Evolutionary conservation across 495 filamentous ascomycete genomes (phyloP).

Genomic region (Penicillium macrosclerotiorum): DNA sequence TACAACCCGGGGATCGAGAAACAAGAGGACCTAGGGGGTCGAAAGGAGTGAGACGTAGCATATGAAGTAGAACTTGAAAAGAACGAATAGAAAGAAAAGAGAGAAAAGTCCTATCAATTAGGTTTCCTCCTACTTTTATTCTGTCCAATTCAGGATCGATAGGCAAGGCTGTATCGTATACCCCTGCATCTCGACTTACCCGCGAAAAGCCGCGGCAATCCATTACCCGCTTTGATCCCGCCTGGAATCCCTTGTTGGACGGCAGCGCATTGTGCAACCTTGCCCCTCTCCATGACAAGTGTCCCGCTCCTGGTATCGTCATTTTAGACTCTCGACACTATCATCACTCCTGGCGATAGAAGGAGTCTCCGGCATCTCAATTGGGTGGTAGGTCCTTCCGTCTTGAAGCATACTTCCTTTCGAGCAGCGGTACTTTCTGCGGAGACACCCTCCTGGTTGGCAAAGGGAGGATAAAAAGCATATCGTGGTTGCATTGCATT

Average conservation of each 20-base stretch:
- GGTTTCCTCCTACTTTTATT: too few species aligned
- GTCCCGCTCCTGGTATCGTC: conserved; percentile 6
- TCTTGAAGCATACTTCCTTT: not conserved
- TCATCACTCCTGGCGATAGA: too few species aligned
- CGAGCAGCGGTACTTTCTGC: too few species aligned
- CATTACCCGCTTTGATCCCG: conserved; percentile 19
- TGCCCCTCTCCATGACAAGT: conserved; percentile 7
- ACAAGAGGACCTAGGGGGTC: too few species aligned
- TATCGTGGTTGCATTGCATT: not conserved
- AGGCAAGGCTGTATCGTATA: too few species aligned
- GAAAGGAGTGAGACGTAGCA: too few species aligned
- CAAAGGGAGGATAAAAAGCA: not conserved
- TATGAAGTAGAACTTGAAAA: too few species aligned
- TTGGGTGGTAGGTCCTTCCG: not conserved
- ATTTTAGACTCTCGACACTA: not conserved
- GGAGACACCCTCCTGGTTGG: not conserved
- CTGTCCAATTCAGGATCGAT: too few species aligned
- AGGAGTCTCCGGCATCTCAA: conserved; percentile 4
- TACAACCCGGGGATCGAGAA: too few species aligned
- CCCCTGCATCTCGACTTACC: conserved; percentile 2
- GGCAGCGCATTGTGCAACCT: conserved; percentile 5
- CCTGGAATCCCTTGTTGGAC: conserved; percentile 19
- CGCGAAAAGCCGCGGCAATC: conserved; percentile 23
- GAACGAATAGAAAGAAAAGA: too few species aligned
- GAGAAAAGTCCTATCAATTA: too few species aligned